Percentiles rank a stretch among this genome's conserved stretches.
Conservation (phyloP, 1,284 basidiomycete genomes). For the Golubevia sp. region DNA sequence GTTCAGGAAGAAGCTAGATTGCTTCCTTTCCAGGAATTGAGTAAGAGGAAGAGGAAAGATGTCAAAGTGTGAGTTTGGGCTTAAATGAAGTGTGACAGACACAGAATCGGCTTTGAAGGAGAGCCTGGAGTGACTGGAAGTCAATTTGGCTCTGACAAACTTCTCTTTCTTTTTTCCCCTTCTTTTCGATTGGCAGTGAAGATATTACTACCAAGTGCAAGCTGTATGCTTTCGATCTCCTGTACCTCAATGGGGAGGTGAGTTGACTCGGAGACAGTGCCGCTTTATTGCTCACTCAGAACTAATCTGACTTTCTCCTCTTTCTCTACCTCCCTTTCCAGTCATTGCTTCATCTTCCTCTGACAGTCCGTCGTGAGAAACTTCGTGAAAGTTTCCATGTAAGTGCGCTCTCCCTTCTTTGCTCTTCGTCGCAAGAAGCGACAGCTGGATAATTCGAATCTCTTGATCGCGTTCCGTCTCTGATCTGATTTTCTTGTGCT, state of each 20-base stretch:
- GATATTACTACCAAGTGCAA: conserved; percentile 96
- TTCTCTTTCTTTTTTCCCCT: not conserved
- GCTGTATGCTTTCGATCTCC: conserved; percentile 90
- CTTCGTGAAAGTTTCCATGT: conserved; percentile 75
- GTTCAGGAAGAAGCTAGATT: conserved; percentile 66
- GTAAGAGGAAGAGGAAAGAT: conserved; percentile 92
- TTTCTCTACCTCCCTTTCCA: not conserved
- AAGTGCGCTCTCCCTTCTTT: not conserved
- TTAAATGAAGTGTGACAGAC: not conserved
- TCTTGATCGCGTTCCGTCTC: not conserved
- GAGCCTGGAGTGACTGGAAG: not conserved
- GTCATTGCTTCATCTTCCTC: conserved; percentile 20
- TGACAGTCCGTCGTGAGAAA: conserved; percentile 70
- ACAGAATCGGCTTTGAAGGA: not conserved
- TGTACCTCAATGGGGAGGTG: conserved; percentile 92
- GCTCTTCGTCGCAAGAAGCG: too few relatives aligned
- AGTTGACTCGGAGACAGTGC: conserved; percentile 35
- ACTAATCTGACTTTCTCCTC: not conserved
- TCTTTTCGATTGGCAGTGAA: conserved; percentile 63
- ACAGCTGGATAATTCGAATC: not conserved
- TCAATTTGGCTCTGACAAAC: not conserved
- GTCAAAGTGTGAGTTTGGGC: conserved; percentile 71
- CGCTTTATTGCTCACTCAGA: not conserved
- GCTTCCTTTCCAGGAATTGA: conserved; percentile 96
- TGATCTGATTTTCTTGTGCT: not conserved